A percentile compares a stretch with the other conserved stretches of the same genome.
Conservation (phyloP, 1,284 basidiomycete species). For the Fistulina hepatica region DNA sequence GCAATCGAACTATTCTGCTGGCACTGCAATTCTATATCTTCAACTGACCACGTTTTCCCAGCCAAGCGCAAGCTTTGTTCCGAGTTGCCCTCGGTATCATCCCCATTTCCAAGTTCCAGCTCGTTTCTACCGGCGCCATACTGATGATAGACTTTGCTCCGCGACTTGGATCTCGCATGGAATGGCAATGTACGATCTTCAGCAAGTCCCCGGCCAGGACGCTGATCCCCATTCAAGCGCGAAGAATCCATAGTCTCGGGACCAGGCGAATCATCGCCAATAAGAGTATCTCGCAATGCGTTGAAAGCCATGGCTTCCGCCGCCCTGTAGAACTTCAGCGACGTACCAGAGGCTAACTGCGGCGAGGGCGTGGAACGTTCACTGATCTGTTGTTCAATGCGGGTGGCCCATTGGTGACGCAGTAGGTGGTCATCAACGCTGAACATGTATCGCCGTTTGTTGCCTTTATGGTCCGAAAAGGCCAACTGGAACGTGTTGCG, state of each 20-base stretch:
- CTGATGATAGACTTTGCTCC: conserved; percentile 53
- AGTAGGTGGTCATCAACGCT: conserved; percentile 71
- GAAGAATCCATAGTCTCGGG: too few species aligned
- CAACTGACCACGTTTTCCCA: conserved; percentile 51
- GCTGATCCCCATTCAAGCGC: conserved; percentile 17
- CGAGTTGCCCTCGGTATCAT: conserved; percentile 27
- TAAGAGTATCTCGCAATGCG: conserved; percentile 75
- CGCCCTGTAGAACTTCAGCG: conserved; percentile 43
- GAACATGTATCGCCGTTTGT: conserved; percentile 85
- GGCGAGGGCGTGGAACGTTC: conserved; percentile 24
- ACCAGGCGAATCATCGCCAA: conserved; percentile 32
- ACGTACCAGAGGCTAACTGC: conserved; percentile 22
- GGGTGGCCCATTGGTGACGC: conserved; percentile 64
- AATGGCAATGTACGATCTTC: conserved; percentile 15
- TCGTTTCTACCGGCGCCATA: conserved; percentile 51
- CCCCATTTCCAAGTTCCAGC: conserved; percentile 32
- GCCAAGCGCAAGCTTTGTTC: conserved; percentile 24
- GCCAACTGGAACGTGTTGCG: conserved; percentile 86
- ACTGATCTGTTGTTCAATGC: conserved; percentile 55
- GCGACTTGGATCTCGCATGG: conserved; percentile 56
- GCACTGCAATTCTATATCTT: conserved; percentile 58
- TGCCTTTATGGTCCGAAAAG: conserved; percentile 60
- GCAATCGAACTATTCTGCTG: conserved; percentile 62
- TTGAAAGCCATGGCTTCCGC: conserved; percentile 66
- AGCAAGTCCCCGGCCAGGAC: conserved; percentile 4